A percentile compares a stretch with the other conserved stretches of the same genome.
Evolutionary conservation across 352 stramenopile species (phyloP).

Genomic region (Globisporangium viniferum): DNA sequence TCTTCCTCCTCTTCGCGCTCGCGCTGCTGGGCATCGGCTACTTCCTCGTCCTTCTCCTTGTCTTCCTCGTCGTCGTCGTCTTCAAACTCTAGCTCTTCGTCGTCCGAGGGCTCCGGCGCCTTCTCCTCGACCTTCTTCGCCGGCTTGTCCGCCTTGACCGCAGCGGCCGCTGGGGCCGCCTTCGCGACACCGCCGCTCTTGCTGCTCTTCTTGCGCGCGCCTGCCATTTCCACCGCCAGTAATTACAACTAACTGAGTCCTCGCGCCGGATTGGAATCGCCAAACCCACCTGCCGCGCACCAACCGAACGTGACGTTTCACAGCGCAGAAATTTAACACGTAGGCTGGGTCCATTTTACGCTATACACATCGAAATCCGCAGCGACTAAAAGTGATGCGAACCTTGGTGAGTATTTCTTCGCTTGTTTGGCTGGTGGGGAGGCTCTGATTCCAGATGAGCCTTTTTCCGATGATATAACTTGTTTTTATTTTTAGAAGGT

Average conservation of each 20-base stretch:
- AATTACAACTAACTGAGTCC: not conserved
- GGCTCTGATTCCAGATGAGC: not conserved
- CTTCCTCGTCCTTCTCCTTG: conserved; percentile 22
- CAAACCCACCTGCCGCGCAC: not conserved
- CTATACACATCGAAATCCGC: not conserved
- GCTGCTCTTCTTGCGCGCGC: conserved; percentile 14
- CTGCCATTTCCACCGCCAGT: conserved; percentile 8
- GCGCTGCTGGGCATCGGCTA: conserved; percentile 10
- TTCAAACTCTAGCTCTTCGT: conserved; percentile 21
- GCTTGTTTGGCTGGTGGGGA: conserved; percentile 30
- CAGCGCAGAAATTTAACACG: not conserved
- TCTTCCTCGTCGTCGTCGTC: conserved; percentile 34
- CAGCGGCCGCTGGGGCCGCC: not conserved
- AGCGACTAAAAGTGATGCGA: not conserved
- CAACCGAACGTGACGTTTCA: conserved; percentile 40
- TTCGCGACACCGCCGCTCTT: not conserved
- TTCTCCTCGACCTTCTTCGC: not conserved
- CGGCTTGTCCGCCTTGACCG: conserved; percentile 1
- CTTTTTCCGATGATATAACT: too few relatives aligned
- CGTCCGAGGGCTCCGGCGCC: conserved; percentile 12
- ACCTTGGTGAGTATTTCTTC: not conserved
- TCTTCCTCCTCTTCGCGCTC: conserved; percentile 36
- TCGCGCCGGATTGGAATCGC: not conserved
- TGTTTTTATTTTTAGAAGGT: too few relatives aligned
- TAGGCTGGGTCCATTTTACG: not conserved